These are phyloP conservation scores for Rhynchosporium secalis DNA, from an alignment of 2,329 filamentous ascomycete species.

Conservation along the genomic window DNA sequence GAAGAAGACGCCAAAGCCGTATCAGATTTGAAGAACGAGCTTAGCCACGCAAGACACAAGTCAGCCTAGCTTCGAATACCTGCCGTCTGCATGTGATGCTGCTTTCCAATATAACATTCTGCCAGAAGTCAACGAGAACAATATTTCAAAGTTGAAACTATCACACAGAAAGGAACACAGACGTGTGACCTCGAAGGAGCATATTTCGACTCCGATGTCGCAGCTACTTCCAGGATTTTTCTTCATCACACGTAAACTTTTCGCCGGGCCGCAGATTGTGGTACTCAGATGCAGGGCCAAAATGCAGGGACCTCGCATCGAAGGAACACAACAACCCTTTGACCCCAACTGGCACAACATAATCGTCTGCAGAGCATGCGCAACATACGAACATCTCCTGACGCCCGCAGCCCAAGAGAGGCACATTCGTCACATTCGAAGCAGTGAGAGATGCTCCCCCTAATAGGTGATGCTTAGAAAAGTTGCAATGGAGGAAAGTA, in stretches of 20 bases:
- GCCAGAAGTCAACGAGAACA: neutral
- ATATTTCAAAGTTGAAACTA: neutral
- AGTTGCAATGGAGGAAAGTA: too few relatives aligned
- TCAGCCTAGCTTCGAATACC: too few relatives aligned
- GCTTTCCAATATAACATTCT: neutral
- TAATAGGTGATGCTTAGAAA: too few relatives aligned
- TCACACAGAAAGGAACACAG: neutral
- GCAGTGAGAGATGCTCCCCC: neutral
- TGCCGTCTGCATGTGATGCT: too few relatives aligned
- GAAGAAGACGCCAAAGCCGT: too few relatives aligned
- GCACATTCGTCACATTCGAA: neutral
- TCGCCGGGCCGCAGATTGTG: neutral
- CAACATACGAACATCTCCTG: neutral
- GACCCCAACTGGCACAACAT: neutral
- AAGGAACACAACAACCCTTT: neutral
- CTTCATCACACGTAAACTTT: neutral
- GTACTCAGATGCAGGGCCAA: neutral
- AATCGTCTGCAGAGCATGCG: neutral
- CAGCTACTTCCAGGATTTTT: neutral
- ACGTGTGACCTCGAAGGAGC: neutral
- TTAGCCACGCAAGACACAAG: too few relatives aligned
- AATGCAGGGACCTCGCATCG: slow-evolving; percentile 2
- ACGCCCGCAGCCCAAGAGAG: too few relatives aligned
- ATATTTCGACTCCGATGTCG: neutral
- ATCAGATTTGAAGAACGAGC: too few relatives aligned